Base-by-base conservation (phyloP, 768 basidiomycete species). In the Myochromella boudieri region DNA sequence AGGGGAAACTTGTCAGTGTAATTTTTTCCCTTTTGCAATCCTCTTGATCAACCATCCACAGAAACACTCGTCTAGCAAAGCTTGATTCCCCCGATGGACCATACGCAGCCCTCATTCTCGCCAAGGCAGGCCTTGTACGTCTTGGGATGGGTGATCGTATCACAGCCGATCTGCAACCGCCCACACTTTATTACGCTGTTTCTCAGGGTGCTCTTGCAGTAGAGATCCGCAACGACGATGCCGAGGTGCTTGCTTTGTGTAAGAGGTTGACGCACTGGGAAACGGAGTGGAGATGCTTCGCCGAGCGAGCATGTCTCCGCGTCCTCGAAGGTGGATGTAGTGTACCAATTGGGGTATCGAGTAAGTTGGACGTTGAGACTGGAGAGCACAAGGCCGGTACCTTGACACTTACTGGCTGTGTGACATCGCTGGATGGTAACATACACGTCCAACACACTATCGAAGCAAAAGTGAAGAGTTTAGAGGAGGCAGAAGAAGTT, bases 321-420 rank as follows among this genome's bases (percentile, higher is more conserved):
- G 84, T 86, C 18, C 74, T 98, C 42, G 97, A 98, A 66, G 97
- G 97, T 22, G 97, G 97, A 20, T 99, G 97, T 68, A 94, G 91
- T 51, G 95, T 99, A 0, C 95, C 95, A 2, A 94, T 99, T 12
- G 95, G 95, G 3, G 85, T 91, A 22, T 70, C 75, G 41, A 84
- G 81, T 22, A 67, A 62, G 37, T 64, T 87, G 46, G 63, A 65
- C 12, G 59, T 61, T 9, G 69, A 61, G 20, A 60, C 54, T 9
- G 53, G 50, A 10, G 55, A 51, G 18, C 31, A 37, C 32, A 61
- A 63, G 34, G 51, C 62, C 1, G 71, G 65, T 0, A 68, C 61
- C 31, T 67, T 99, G 49, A 77, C 71, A 42, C 65, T 98, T 39
- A 82, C 82, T 3, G 91, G 87, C 0, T 87, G 87, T 41, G 90